Evolutionary conservation across 495 filamentous ascomycete genomes (phyloP).

Genomic region (Beverwykella pulmonaria): DNA sequence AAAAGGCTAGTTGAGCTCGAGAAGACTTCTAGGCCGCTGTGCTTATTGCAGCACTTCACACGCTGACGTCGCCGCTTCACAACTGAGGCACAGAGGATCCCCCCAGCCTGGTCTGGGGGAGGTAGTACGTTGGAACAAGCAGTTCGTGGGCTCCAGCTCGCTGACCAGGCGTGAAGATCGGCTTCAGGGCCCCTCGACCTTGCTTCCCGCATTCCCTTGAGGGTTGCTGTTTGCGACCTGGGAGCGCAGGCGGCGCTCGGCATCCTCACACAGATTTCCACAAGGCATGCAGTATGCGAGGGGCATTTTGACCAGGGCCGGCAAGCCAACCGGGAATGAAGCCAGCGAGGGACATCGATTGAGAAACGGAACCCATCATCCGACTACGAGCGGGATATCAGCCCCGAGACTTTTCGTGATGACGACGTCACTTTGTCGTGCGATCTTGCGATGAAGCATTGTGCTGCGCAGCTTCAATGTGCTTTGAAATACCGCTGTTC

Average conservation of each 20-base stretch:
- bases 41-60: constrained; percentile 20
- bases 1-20: constrained; percentile 10
- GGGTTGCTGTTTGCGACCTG: constrained; percentile 33
- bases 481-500: constrained; percentile 38
- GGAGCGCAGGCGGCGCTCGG: constrained; percentile 26
- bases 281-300: constrained; percentile 11
- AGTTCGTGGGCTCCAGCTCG: constrained; percentile 26
- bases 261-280: constrained; percentile 21
- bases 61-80: background rate
- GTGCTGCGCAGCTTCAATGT: constrained; percentile 3
- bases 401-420: constrained; percentile 10
- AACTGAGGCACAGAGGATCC: background rate
- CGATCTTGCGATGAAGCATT: constrained; percentile 11
- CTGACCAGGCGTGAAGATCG: constrained; percentile 31
- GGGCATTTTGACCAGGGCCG: constrained; percentile 14
- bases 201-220: constrained; percentile 40
- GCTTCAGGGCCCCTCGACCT: constrained; percentile 40
- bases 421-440: constrained; percentile 19
- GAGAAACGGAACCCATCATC: constrained; percentile 16
- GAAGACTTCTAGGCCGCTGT: constrained; percentile 17
- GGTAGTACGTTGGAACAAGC: constrained; percentile 33
- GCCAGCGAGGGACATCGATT: constrained; percentile 1
- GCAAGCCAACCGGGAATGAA: constrained; percentile 10
- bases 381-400: constrained; percentile 11
- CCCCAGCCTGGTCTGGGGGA: constrained; percentile 13